Conservation (phyloP, 176 grass and related monocot genomes). For the Zoysia pacifica region DNA sequence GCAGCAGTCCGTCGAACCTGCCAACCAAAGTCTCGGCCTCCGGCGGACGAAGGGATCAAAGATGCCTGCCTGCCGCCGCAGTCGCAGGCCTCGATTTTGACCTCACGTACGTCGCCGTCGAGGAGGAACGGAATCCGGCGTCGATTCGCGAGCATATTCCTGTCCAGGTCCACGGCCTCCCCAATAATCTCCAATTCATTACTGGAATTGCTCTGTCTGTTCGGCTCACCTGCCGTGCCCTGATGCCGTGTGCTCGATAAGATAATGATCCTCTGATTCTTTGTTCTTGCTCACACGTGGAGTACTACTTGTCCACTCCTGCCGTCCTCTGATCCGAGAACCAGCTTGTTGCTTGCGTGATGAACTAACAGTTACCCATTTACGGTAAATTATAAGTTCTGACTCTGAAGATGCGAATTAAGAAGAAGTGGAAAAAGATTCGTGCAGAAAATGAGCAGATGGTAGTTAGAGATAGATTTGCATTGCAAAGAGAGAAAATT, state of each 20-base stretch:
- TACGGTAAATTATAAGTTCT: too few species aligned
- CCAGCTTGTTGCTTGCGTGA: too few species aligned
- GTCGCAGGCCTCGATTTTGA: neutral
- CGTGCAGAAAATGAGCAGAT: too few species aligned
- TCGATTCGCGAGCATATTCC: constrained; percentile 50
- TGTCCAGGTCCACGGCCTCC: constrained; percentile 21
- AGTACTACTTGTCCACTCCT: neutral
- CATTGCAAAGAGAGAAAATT: too few species aligned
- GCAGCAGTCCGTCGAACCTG: neutral
- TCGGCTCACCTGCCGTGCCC: neutral
- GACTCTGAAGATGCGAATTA: too few species aligned
- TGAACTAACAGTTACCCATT: too few species aligned
- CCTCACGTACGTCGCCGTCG: neutral
- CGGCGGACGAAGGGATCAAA: neutral
- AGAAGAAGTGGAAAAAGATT: too few species aligned
- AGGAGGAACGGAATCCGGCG: constrained; percentile 11
- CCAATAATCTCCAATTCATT: constrained; percentile 28
- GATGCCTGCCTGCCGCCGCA: too few species aligned
- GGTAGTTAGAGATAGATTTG: too few species aligned
- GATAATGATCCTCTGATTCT: neutral
- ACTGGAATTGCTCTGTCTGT: neutral
- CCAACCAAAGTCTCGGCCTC: neutral
- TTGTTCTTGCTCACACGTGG: neutral
- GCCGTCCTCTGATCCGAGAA: too few species aligned
- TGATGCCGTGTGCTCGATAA: neutral